phyloP scores from a whole-genome alignment of 345 rosid species.

The Cardiospermum halicacabum region DNA sequence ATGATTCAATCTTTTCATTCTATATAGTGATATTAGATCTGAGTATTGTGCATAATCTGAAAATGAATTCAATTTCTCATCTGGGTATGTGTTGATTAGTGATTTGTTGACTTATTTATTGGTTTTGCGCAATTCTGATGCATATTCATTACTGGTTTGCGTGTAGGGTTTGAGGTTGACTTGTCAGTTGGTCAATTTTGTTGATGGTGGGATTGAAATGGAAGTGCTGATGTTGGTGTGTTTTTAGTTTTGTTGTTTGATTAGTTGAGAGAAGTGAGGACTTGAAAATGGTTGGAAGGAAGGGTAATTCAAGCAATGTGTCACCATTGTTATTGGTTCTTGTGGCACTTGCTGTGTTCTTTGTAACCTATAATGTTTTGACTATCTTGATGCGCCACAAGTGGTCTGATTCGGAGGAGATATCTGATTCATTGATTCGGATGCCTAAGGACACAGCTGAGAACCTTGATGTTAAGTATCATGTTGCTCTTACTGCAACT shows the following conservation, averaged over 20 bases:
- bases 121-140: constrained; percentile 14
- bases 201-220: background rate
- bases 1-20: background rate
- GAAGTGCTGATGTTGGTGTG: background rate
- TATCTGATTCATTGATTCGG: constrained; percentile 23
- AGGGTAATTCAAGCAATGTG: constrained; percentile 37
- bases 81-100: background rate
- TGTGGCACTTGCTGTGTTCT: constrained; percentile 43
- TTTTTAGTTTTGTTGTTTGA: constrained; percentile 11
- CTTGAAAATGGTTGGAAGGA: constrained; percentile 36
- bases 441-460: constrained; percentile 21
- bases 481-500: constrained; percentile 71
- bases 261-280: constrained; percentile 10
- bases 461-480: constrained; percentile 30
- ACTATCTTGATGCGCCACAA: constrained; percentile 32
- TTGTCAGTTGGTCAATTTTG: background rate
- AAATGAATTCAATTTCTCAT: constrained; percentile 7
- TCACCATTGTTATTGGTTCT: constrained; percentile 47
- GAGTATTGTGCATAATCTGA: constrained; percentile 3
- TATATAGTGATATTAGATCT: constrained; percentile 17
- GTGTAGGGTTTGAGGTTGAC: constrained; percentile 13
- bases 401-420: constrained; percentile 17
- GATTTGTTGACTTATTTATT: constrained; percentile 2
- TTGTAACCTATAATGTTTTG: constrained; percentile 55
- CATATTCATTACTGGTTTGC: constrained; percentile 20